Conservation (phyloP, 805 yeast species). For the Cyberlindnera japonica region DNA sequence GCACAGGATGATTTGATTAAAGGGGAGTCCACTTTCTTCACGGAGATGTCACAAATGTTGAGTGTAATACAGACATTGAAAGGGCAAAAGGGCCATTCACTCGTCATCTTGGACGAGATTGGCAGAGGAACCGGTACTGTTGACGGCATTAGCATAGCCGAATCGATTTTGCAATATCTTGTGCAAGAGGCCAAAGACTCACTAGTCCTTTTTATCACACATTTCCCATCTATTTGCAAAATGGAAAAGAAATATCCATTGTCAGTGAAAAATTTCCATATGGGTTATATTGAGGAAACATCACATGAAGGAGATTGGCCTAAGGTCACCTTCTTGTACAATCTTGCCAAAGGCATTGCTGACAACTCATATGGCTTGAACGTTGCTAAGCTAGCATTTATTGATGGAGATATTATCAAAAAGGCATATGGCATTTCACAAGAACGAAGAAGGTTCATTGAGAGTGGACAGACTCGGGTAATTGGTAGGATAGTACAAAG, state of each 20-base stretch:
- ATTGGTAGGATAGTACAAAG: neutral
- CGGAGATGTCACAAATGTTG: conserved; percentile 93
- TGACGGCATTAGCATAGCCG: conserved; percentile 97
- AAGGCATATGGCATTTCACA: conserved; percentile 90
- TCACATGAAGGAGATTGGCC: conserved; percentile 33
- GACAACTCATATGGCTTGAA: conserved; percentile 96
- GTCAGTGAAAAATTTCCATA: conserved; percentile 79
- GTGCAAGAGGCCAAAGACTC: conserved; percentile 54
- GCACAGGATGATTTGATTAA: conserved; percentile 96
- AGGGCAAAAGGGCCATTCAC: conserved; percentile 53
- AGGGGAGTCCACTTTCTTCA: conserved; percentile 93
- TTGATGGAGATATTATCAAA: conserved; percentile 78
- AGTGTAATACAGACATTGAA: conserved; percentile 67
- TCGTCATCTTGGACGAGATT: conserved; percentile 87
- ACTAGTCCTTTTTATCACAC: conserved; percentile 90
- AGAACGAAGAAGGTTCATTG: conserved; percentile 63
- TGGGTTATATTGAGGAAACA: conserved; percentile 52
- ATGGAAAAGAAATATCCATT: conserved; percentile 56
- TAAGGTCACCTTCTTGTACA: conserved; percentile 83
- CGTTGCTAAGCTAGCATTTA: conserved; percentile 92
- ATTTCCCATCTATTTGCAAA: conserved; percentile 88
- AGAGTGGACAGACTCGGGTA: conserved; percentile 7
- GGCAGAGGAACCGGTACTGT: conserved; percentile 82
- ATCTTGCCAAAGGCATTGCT: conserved; percentile 86
- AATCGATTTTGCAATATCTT: conserved; percentile 83